phyloP scores from a whole-genome alignment of 164 flowering plant genomes.

The Litsea cubeba region DNA sequence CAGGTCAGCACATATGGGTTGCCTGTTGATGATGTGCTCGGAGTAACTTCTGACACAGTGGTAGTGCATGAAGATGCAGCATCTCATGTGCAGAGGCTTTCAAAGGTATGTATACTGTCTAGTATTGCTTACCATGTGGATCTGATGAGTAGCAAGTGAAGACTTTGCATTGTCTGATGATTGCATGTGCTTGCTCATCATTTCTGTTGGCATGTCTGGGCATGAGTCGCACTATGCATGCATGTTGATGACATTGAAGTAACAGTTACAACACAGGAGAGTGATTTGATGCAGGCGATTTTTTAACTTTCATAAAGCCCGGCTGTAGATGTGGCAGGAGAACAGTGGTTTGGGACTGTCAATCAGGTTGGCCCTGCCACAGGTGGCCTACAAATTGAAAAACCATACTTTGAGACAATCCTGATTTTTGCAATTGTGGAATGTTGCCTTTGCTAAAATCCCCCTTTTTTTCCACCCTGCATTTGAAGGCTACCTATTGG shows the following conservation, averaged over 20 bases:
- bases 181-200: background rate
- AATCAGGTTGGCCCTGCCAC: background rate
- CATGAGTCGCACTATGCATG: background rate
- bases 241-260: background rate
- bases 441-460: no score
- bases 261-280: background rate
- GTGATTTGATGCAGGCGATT: background rate
- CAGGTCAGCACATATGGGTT: slow-evolving; percentile 82
- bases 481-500: no score
- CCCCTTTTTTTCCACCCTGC: background rate
- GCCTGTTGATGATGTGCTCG: slow-evolving; percentile 75
- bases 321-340: background rate
- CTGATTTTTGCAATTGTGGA: background rate
- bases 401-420: background rate
- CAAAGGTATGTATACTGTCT: slow-evolving; percentile 44
- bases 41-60: slow-evolving; percentile 61
- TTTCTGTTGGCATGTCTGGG: no score
- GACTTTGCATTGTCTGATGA: background rate
- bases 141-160: background rate
- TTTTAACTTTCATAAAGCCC: background rate
- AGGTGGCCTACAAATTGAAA: background rate
- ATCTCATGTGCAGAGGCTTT: slow-evolving; percentile 62
- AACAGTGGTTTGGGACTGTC: background rate
- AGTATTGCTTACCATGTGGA: background rate
- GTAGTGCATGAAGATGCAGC: slow-evolving; percentile 79